Base-by-base conservation (phyloP, 2,329 filamentous ascomycete genomes). In the Alternaria novae-zelandiae region DNA sequence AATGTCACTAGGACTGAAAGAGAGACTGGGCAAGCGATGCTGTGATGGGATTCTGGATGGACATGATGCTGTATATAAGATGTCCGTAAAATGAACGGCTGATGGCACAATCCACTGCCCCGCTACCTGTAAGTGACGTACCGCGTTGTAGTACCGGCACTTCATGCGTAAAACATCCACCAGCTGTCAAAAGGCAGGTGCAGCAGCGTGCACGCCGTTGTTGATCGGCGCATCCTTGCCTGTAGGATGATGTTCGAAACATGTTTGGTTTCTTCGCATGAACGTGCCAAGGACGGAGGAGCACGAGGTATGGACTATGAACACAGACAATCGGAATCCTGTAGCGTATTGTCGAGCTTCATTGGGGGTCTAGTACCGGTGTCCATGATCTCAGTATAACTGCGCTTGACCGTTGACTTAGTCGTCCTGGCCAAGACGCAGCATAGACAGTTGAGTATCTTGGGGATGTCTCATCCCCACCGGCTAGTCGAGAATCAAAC, bases 181-280 rank as follows among this genome's bases (percentile, higher is more conserved):
- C 3, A 20, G 23, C 30, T 57, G 45, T 43, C 21, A 23, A 51
- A 26, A 55, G 32, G 44, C 21, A n/a, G 41, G 9, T 12, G 5
- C 13, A 10, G 7, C 17, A n/a, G 23, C 25, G 25, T 8, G 26
- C 17, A 30, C 47, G 30, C 25, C 20, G 25, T 13, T 59, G 17
- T 63, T 61, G 63, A 46, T 32, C n/a, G 26, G 36, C 21, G 43
- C 23, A 64, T 61, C 72, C 66, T 63, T 66, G 68, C 49, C 20
- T 15, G 15, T 21, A 36, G 54, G 51, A 15, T 53, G 53, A 28
- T 57, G 59, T 55, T 67, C 68, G 71, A 75, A 76, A 76, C 74
- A 74, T 72, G 72, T 76, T 73, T 72, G 43, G 67, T 67, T 69
- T 69, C 67, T 61, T 69, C 36, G 60, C 44, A 61, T 59, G 49